Percentiles rank a stretch among this genome's conserved stretches.
Conservation (phyloP, 495 filamentous ascomycete species). For the Neurospora sp. region DNA sequence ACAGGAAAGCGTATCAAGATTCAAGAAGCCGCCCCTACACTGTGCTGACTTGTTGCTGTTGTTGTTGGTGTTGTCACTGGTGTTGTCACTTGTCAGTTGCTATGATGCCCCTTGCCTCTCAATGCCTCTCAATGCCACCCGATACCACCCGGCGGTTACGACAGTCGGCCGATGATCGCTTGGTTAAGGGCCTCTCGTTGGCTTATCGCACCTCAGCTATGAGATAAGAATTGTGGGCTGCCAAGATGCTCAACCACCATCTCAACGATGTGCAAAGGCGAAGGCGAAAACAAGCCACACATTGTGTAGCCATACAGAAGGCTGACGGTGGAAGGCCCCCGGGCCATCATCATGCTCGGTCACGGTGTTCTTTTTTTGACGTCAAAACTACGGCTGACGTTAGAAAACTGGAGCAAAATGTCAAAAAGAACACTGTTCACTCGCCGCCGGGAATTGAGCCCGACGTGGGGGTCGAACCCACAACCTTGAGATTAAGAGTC, state of each 20-base stretch:
- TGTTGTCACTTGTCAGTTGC: background rate
- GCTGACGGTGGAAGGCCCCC: background rate
- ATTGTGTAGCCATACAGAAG: background rate
- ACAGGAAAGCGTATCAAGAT: background rate
- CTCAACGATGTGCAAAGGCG: background rate
- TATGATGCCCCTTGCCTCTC: background rate
- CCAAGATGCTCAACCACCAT: background rate
- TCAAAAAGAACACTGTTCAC: background rate
- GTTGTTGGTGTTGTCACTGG: background rate
- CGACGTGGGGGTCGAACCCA: background rate
- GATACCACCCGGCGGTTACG: background rate
- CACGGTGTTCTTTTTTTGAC: background rate
- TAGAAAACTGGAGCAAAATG: background rate
- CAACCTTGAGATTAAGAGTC: conserved; percentile 43
- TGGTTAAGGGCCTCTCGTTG: background rate
- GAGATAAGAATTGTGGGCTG: background rate
- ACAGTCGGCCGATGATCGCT: background rate
- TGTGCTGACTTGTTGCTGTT: background rate
- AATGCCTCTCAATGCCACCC: background rate
- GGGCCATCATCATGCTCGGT: background rate
- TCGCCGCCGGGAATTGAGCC: background rate
- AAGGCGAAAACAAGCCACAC: background rate
- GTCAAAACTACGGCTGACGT: background rate
- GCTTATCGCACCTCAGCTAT: background rate
- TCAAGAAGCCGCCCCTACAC: background rate